Base-by-base conservation (phyloP, 2,329 filamentous ascomycete genomes). In the Aotearoamyces nothofagi region DNA sequence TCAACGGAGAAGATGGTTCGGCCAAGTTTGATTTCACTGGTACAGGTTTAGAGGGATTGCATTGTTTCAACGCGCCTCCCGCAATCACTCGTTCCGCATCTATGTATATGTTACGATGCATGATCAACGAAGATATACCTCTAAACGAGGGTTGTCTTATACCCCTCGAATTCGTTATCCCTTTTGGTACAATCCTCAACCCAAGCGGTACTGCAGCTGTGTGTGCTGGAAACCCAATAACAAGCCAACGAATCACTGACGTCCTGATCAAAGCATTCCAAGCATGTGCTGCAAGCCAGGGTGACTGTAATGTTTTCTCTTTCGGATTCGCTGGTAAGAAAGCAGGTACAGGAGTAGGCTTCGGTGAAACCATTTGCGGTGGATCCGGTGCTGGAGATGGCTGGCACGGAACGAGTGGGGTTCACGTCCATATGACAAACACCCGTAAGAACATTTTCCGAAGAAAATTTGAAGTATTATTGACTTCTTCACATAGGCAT, bases 351-450 rank as follows among this genome's bases (percentile, higher is more conserved):
- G 30, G 30, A 9, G 86, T 86, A 46, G 80, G 79, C 4, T 87
- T 84, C 57, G 84, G 86, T 49, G 80, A 87, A 50, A 86, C 80
- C 8, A 83, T 87, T 36, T 74, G 76, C 0, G 79, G 80, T 24
- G 80, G 80, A 1, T 69, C 63, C 16, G 80, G 79, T 17, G 80
- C 79, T 0, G 78, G 78, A 0, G 66, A 74, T 0, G 60, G 60
- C 5, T 84, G 78, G 78, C 58, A 76, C 34, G 80, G 79, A 22
- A 73, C 76, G 6, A 69, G 61, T 29, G 79, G 78, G 15, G 78
- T 86, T n/a, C 78, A 87, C 47, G 76, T 69, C 2, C 78, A 87
- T 53, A 83, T 83, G 75, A 87, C 80, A 5, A 87, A 87, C 50
- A 87, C 79, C 2, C 64, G 78, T n/a, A 86, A 14, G 4, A 15